Conservation (phyloP, 2,329 filamentous ascomycete genomes). For the Diaporthe citriasiana region DNA sequence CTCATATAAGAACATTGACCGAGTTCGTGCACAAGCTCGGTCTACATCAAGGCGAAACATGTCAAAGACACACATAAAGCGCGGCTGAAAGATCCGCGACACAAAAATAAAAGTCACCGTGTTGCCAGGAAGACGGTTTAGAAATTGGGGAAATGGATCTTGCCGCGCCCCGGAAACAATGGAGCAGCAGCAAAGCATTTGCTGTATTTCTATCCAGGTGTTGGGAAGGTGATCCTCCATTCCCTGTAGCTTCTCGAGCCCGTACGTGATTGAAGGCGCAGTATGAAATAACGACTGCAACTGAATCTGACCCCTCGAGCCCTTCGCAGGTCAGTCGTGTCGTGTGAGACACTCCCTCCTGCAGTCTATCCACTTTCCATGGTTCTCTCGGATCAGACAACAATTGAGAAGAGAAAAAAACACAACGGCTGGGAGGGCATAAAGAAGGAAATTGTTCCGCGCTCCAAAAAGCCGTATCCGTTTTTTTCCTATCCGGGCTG, state of each 20-base stretch:
- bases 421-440: background rate
- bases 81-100: background rate
- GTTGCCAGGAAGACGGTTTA: background rate
- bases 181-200: background rate
- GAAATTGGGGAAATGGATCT: constrained; percentile 1
- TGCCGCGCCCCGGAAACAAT: background rate
- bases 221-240: background rate
- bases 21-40: constrained; percentile 19
- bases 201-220: constrained; percentile 19
- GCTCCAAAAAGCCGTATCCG: constrained; percentile 22
- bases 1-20: constrained; percentile 6
- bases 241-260: background rate
- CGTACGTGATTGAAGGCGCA: background rate
- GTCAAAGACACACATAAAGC: background rate
- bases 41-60: constrained; percentile 9
- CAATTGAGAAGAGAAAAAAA: background rate
- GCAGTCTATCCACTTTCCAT: constrained; percentile 27
- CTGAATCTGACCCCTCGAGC: constrained; percentile 33
- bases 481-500: constrained; percentile 22
- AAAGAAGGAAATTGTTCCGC: constrained; percentile 6
- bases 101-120: background rate
- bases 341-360: constrained; percentile 21
- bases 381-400: constrained; percentile 13
- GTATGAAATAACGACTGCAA: constrained; percentile 21
- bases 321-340: constrained; percentile 35